A percentile compares a stretch with the other conserved stretches of the same genome.
phyloP scores from a whole-genome alignment of 23 red algal genomes.

The Porphyridium purpureum region DNA sequence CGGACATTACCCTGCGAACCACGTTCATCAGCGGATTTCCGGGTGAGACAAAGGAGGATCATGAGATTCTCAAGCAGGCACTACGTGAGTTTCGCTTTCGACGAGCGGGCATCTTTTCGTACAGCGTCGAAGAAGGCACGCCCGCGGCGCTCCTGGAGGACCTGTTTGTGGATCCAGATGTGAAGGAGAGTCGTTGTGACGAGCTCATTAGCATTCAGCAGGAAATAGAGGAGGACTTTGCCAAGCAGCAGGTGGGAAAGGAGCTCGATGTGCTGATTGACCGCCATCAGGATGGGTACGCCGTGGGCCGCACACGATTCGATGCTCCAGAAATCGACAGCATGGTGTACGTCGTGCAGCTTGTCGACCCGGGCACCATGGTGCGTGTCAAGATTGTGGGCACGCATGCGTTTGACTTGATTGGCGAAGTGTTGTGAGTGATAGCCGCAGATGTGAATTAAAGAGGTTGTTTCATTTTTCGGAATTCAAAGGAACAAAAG shows the following conservation, averaged over 20 bases:
- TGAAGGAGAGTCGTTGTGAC: conserved; percentile 47
- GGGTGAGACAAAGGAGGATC: conserved; percentile 78
- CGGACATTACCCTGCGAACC: conserved; percentile 43
- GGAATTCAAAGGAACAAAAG: too few relatives aligned
- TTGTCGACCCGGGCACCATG: conserved; percentile 46
- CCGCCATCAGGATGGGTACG: conserved; percentile 51
- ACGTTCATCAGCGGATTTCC: conserved; percentile 92
- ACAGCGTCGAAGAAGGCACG: conserved; percentile 74
- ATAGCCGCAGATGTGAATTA: too few relatives aligned
- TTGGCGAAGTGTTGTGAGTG: too few relatives aligned
- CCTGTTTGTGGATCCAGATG: conserved; percentile 15
- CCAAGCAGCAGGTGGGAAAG: conserved; percentile 21
- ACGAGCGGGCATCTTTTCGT: conserved; percentile 70
- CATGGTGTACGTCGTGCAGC: conserved; percentile 63
- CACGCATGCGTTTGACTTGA: conserved; percentile 56
- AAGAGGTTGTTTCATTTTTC: too few relatives aligned
- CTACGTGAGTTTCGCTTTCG: conserved; percentile 35
- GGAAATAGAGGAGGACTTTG: conserved; percentile 67
- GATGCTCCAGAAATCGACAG: conserved; percentile 97
- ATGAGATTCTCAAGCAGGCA: conserved; percentile 50
- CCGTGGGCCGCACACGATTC: conserved; percentile 52
- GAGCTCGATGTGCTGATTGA: conserved; percentile 72
- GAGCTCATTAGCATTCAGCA: conserved; percentile 80
- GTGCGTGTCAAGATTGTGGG: conserved; percentile 52
- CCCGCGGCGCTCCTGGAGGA: conserved; percentile 28